Percentiles rank a stretch among this genome's conserved stretches.
phyloP scores from a whole-genome alignment of 176 grass and related monocot genomes.

The Bothriochloa decipiens region DNA sequence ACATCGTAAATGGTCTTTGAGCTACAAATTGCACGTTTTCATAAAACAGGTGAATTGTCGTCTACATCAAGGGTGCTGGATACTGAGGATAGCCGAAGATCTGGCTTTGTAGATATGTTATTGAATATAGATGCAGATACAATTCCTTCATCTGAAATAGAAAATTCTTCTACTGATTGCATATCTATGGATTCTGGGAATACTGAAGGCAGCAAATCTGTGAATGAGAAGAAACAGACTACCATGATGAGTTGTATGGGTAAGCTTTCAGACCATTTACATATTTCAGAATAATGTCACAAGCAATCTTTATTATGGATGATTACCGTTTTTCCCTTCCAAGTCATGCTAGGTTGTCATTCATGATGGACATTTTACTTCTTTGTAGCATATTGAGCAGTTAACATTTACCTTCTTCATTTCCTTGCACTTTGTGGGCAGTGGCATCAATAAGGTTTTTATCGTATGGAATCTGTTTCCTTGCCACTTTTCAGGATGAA shows the following conservation, averaged over 20 bases:
- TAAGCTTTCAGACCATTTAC: not conserved
- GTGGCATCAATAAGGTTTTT: not conserved
- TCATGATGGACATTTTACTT: not conserved
- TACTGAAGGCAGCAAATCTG: slow-evolving; percentile 17
- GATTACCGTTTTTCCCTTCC: slow-evolving; percentile 18
- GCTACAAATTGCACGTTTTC: slow-evolving; percentile 23
- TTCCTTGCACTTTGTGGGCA: slow-evolving; percentile 20
- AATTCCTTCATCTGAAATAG: slow-evolving; percentile 34
- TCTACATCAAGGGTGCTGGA: slow-evolving; percentile 64
- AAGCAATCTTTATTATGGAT: slow-evolving; percentile 12
- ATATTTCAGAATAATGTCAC: slow-evolving; percentile 20
- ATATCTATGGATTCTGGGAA: slow-evolving; percentile 30
- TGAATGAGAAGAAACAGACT: slow-evolving; percentile 36
- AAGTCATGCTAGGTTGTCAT: slow-evolving; percentile 26
- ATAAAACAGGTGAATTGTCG: slow-evolving; percentile 62
- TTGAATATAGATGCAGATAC: slow-evolving; percentile 55
- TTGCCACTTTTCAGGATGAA: slow-evolving; percentile 1
- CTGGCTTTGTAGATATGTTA: slow-evolving; percentile 76
- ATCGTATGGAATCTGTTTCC: not conserved
- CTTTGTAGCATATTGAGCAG: not conserved
- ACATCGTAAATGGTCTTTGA: slow-evolving; percentile 7
- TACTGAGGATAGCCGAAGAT: slow-evolving; percentile 70
- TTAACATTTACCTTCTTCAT: not conserved
- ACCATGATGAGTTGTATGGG: slow-evolving; percentile 47
- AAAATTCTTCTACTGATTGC: slow-evolving; percentile 43